Evolutionary conservation across 768 basidiomycete species (phyloP).

Genomic region (Floccularia luteovirens): DNA sequence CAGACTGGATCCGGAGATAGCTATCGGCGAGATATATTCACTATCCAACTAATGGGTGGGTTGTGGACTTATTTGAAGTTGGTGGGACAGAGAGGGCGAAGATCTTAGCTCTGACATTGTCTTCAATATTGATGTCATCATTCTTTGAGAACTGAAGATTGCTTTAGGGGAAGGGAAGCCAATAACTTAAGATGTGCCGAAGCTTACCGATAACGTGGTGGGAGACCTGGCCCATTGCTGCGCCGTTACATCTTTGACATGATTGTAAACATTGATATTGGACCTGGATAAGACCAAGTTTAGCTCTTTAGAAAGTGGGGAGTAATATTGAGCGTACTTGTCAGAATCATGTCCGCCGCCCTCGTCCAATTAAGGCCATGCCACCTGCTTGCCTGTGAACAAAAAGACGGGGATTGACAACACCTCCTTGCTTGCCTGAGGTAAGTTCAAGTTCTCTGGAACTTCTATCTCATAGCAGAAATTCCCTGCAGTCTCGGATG

Average conservation of each 20-base stretch:
- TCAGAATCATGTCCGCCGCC: slow-evolving; percentile 93
- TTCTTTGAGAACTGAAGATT: slow-evolving; percentile 62
- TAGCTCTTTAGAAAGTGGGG: not conserved
- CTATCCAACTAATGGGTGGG: slow-evolving; percentile 37
- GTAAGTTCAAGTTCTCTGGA: slow-evolving; percentile 74
- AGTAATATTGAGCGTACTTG: slow-evolving; percentile 31
- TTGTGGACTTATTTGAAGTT: slow-evolving; percentile 47
- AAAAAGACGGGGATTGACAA: slow-evolving; percentile 67
- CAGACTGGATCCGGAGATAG: slow-evolving; percentile 53
- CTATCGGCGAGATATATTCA: slow-evolving; percentile 45
- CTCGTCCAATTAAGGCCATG: slow-evolving; percentile 82
- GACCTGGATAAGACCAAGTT: slow-evolving; percentile 29
- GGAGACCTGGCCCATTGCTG: slow-evolving; percentile 85
- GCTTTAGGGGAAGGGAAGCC: not conserved
- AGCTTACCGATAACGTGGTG: slow-evolving; percentile 46
- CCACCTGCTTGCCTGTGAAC: slow-evolving; percentile 58
- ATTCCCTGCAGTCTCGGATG: slow-evolving; percentile 59
- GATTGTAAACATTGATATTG: slow-evolving; percentile 75
- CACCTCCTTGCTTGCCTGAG: slow-evolving; percentile 79
- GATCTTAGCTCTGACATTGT: slow-evolving; percentile 70
- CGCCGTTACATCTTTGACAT: slow-evolving; percentile 59
- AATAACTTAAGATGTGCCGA: not conserved
- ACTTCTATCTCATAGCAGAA: slow-evolving; percentile 52
- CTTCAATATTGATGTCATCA: slow-evolving; percentile 67
- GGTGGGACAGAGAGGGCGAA: slow-evolving; percentile 62